Percentiles rank a stretch among this genome's conserved stretches.
Evolutionary conservation across 1,284 basidiomycete species (phyloP).

Genomic region (Cyathus olla): DNA sequence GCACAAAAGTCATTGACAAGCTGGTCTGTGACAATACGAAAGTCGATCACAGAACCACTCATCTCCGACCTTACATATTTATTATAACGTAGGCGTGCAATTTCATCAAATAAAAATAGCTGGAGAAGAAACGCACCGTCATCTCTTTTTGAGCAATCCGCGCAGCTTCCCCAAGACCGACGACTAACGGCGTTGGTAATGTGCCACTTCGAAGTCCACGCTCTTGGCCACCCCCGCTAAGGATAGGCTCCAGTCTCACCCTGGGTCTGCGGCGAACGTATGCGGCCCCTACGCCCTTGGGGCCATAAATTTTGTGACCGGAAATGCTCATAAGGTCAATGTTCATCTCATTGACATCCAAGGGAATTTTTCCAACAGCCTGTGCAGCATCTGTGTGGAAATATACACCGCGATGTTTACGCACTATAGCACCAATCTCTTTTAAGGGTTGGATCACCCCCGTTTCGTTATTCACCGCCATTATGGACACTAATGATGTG

Average conservation of each 20-base stretch:
- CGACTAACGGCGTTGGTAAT: slow-evolving; percentile 89
- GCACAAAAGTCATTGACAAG: slow-evolving; percentile 78
- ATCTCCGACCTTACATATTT: slow-evolving; percentile 41
- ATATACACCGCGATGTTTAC: slow-evolving; percentile 89
- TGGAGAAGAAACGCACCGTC: slow-evolving; percentile 71
- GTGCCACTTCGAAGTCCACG: slow-evolving; percentile 96
- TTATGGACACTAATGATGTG: slow-evolving; percentile 93
- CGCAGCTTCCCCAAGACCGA: slow-evolving; percentile 96
- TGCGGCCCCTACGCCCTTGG: slow-evolving; percentile 96
- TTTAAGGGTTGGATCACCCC: slow-evolving; percentile 98
- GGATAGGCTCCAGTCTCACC: slow-evolving; percentile 94
- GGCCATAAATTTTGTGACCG: slow-evolving; percentile 98
- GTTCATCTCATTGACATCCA: slow-evolving; percentile 97
- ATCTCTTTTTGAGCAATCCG: slow-evolving; percentile 94
- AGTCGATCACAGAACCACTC: slow-evolving; percentile 42
- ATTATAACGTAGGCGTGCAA: slow-evolving; percentile 41
- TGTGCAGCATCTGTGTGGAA: slow-evolving; percentile 99
- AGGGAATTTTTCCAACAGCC: slow-evolving; percentile 90
- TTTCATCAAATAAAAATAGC: slow-evolving; percentile 60
- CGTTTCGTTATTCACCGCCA: slow-evolving; percentile 99
- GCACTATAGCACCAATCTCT: slow-evolving; percentile 91
- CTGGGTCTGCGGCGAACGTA: slow-evolving; percentile 95
- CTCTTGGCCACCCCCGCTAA: slow-evolving; percentile 98
- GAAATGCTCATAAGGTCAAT: slow-evolving; percentile 97
- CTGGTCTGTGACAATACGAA: slow-evolving; percentile 42